Evolutionary conservation across 1,139 yeast genomes (phyloP).

Genomic region (Diutina neorugosa): DNA sequence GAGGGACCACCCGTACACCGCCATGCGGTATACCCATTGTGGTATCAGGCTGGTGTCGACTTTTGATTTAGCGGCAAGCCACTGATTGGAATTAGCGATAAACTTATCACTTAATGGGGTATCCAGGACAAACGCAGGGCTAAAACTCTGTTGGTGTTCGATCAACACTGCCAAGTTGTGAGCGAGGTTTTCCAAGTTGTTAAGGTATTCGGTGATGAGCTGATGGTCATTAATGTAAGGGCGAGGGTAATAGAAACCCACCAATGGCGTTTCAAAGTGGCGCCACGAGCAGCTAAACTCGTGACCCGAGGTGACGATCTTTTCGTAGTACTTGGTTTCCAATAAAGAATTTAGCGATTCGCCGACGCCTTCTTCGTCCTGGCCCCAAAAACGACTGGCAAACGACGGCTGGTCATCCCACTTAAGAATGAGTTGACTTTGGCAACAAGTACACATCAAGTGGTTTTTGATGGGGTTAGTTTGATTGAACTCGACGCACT

Average conservation of each 20-base stretch:
- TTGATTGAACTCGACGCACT: background rate
- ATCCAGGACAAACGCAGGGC: background rate
- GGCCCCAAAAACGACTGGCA: background rate
- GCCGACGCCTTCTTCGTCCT: background rate
- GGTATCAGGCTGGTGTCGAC: background rate
- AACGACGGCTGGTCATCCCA: background rate
- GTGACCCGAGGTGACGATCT: background rate
- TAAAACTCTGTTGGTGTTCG: background rate
- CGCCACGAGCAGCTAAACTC: background rate
- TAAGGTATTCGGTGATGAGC: background rate
- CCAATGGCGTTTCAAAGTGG: background rate
- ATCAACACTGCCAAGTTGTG: background rate
- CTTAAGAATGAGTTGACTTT: background rate
- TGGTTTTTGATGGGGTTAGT: background rate
- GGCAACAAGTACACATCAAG: background rate
- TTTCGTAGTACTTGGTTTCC: background rate
- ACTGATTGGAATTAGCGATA: background rate
- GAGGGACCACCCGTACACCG: background rate
- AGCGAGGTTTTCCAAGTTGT: background rate
- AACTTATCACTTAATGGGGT: background rate
- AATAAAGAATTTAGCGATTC: background rate
- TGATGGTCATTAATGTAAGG: background rate
- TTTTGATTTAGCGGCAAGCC: background rate
- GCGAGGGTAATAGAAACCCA: constrained; percentile 3
- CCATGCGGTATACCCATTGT: background rate